Conservation (phyloP, 768 basidiomycete genomes). For the Antrodiella citrinella region DNA sequence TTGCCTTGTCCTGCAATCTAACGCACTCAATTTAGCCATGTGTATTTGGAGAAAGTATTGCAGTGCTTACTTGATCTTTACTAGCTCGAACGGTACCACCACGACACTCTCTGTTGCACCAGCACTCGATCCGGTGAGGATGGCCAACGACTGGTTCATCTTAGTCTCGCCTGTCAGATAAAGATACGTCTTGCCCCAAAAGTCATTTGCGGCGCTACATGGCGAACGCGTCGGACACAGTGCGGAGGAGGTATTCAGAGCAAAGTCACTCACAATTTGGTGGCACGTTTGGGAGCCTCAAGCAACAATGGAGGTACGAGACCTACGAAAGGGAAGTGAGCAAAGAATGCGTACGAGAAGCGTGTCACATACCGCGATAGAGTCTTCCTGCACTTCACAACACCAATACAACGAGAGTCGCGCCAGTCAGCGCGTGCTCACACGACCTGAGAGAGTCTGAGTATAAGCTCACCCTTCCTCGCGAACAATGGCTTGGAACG, state of each 20-base stretch:
- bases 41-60: background rate
- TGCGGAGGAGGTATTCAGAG: background rate
- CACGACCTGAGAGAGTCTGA: conserved; percentile 6
- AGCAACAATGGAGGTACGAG: conserved; percentile 92
- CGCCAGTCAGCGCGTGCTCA: conserved; percentile 8
- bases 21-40: too few relatives aligned
- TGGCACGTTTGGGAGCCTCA: conserved; percentile 97
- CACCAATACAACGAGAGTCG: background rate
- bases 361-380: conserved; percentile 61
- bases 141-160: conserved; percentile 85
- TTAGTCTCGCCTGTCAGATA: conserved; percentile 56
- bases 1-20: conserved; percentile 88
- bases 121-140: conserved; percentile 86
- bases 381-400: conserved; percentile 59
- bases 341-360: background rate
- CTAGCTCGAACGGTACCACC: conserved; percentile 94
- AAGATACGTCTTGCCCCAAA: conserved; percentile 85
- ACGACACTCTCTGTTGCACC: conserved; percentile 95
- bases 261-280: conserved; percentile 81
- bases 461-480: conserved; percentile 72
- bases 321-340: conserved; percentile 34
- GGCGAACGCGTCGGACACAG: background rate
- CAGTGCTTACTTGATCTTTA: conserved; percentile 71
- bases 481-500: conserved; percentile 72
- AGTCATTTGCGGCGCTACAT: conserved; percentile 77